A percentile compares a stretch with the other conserved stretches of the same genome.
Conservation (phyloP, 192 early-diverging fungal species). For the Backusella westeae region DNA sequence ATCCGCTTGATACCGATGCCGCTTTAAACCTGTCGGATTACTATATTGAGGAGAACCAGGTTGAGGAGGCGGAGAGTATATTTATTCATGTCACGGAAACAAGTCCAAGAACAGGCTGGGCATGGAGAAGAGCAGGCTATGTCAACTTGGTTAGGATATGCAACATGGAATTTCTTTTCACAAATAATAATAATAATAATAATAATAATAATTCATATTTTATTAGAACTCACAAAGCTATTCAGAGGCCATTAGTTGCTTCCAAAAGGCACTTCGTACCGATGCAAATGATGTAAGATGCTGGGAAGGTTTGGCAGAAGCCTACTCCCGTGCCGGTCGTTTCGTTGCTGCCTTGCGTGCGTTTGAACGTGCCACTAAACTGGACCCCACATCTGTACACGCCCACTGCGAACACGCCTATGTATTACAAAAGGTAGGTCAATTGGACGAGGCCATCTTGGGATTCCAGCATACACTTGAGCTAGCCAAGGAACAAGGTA, state of each 20-base stretch:
- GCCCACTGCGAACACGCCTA: constrained; percentile 45
- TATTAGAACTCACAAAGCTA: constrained; percentile 38
- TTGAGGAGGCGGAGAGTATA: constrained; percentile 47
- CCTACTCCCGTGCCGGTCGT: constrained; percentile 68
- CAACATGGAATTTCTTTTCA: too few relatives aligned
- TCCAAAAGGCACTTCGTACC: constrained; percentile 82
- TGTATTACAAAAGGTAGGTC: constrained; percentile 53
- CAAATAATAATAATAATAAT: too few relatives aligned
- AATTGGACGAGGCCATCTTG: constrained; percentile 50
- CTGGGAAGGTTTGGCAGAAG: constrained; percentile 82
- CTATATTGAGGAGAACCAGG: constrained; percentile 48
- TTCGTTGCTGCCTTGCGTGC: constrained; percentile 78
- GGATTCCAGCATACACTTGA: constrained; percentile 40
- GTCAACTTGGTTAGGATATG: constrained; percentile 46
- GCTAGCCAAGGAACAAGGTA: constrained; percentile 31
- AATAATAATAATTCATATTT: background rate
- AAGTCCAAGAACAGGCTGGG: constrained; percentile 62
- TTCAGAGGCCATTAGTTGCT: constrained; percentile 60
- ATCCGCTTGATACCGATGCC: constrained; percentile 65
- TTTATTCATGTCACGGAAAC: constrained; percentile 42
- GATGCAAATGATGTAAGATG: constrained; percentile 58
- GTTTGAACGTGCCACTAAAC: constrained; percentile 63
- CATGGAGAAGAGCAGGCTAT: constrained; percentile 79
- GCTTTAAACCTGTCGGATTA: constrained; percentile 63
- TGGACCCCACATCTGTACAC: constrained; percentile 52